Base-by-base conservation (phyloP, 768 basidiomycete genomes). In the Coprinopsis sp. region DNA sequence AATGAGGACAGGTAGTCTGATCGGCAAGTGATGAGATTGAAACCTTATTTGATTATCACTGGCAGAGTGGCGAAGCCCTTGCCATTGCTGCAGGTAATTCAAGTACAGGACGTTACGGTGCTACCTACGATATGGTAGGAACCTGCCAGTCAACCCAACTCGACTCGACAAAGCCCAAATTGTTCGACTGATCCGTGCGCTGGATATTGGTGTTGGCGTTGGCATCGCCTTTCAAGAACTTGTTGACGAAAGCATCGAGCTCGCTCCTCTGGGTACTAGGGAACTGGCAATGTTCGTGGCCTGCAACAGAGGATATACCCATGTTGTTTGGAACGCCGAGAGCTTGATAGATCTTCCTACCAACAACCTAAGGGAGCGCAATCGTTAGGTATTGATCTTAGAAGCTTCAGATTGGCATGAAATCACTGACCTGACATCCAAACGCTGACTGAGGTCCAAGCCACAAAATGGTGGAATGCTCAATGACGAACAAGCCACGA, bases 381-480 rank as follows among this genome's bases (percentile, higher is more conserved):
- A n/a, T n/a, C n/a, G n/a, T n/a, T n/a, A n/a, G n/a, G n/a, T n/a
- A n/a, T n/a, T n/a, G n/a, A n/a, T n/a, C n/a, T n/a, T n/a, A n/a
- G n/a, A n/a, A n/a, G n/a, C n/a, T n/a, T n/a, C n/a, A n/a, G n/a
- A n/a, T n/a, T n/a, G n/a, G n/a, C n/a, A n/a, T n/a, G n/a, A n/a
- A n/a, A n/a, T n/a, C n/a, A n/a, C n/a, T n/a, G n/a, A n/a, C n/a
- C n/a, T n/a, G 65, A 54, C 73, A 75, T 5, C 78, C 78, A 54
- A 64, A 79, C 3, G 65, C 64, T 33, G 68, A 68, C 47, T 70
- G 59, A n/a, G 74, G 71, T 19, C 78, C 74, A 23, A 79, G 66
- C 78, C 78, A 79, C 40, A 71, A 74, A 38, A 68, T 69, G 42
- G 71, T 69, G n/a, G 74, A 73, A 58, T 81, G 78, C 57, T 79